Evolutionary conservation across 441 rosid genomes (phyloP).

Genomic region (Isatis lusitanica): DNA sequence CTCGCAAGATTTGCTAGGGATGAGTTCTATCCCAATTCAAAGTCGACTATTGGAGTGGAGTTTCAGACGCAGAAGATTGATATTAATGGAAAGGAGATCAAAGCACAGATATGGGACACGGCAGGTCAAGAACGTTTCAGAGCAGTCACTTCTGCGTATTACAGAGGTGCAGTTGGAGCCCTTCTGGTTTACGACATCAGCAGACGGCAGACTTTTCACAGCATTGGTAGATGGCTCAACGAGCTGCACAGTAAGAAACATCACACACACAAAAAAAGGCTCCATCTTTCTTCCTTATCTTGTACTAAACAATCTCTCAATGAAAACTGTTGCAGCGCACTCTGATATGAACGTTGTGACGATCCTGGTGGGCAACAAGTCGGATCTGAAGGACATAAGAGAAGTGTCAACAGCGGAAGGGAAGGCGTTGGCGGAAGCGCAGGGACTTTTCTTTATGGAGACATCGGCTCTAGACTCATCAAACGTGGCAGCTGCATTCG

Average conservation of each 20-base stretch:
- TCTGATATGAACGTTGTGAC: constrained; percentile 84
- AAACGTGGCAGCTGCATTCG: constrained; percentile 65
- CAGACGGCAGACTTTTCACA: constrained; percentile 70
- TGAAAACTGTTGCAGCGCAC: constrained; percentile 53
- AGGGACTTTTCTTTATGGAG: constrained; percentile 72
- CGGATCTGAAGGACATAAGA: constrained; percentile 70
- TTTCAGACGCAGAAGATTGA: constrained; percentile 77
- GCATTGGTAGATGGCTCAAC: constrained; percentile 76
- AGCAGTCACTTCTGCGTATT: constrained; percentile 78
- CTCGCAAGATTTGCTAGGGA: constrained; percentile 74
- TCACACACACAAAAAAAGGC: background rate
- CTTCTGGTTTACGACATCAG: constrained; percentile 74
- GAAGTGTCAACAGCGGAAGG: constrained; percentile 71
- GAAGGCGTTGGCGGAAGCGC: constrained; percentile 62
- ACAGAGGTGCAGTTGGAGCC: constrained; percentile 82
- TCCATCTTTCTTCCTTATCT: background rate
- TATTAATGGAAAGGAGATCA: constrained; percentile 65
- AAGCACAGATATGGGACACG: constrained; percentile 82
- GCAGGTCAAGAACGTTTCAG: constrained; percentile 85
- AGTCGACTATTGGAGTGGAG: constrained; percentile 80
- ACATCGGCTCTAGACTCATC: constrained; percentile 79
- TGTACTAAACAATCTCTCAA: background rate
- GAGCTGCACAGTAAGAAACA: constrained; percentile 72
- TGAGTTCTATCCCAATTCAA: constrained; percentile 74
- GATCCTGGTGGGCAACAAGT: constrained; percentile 69